phyloP scores from a whole-genome alignment of 2,329 filamentous ascomycete genomes.

The Ophiognomonia clavigignenti-juglandacearum region DNA sequence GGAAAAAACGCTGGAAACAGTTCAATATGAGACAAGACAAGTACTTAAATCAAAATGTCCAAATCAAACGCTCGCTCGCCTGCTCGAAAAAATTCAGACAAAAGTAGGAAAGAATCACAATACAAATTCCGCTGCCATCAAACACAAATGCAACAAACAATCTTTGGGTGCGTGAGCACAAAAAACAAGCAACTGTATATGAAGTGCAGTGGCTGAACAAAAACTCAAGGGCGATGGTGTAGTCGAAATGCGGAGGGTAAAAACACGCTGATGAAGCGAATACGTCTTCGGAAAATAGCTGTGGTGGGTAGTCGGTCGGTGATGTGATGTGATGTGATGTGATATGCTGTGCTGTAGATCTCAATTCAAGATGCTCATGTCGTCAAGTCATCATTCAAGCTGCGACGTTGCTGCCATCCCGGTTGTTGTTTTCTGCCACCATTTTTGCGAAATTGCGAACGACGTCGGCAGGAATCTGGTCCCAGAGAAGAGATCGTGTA shows the following conservation, averaged over 20 bases:
- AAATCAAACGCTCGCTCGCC: conserved; percentile 35
- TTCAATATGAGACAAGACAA: conserved; percentile 7
- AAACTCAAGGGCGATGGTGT: conserved; percentile 1
- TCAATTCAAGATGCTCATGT: conserved; percentile 17
- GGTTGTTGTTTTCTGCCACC: conserved; percentile 67
- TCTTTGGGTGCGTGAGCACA: conserved; percentile 17
- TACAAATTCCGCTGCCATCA: not conserved
- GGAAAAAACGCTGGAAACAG: conserved; percentile 19
- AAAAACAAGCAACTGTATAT: conserved; percentile 15
- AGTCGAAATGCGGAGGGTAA: conserved; percentile 7
- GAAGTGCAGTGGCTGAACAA: conserved; percentile 16
- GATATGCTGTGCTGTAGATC: conserved; percentile 12
- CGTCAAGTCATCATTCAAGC: conserved; percentile 29
- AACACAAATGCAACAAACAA: conserved; percentile 22
- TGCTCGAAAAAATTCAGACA: conserved; percentile 27
- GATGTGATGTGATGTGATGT: conserved; percentile 13
- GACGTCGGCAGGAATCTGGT: conserved; percentile 87
- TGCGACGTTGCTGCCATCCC: conserved; percentile 34
- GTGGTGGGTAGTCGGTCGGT: conserved; percentile 17
- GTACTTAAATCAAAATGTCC: conserved; percentile 11
- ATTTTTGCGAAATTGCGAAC: conserved; percentile 90
- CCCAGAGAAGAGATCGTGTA: conserved; percentile 87
- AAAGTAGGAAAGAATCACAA: conserved; percentile 9
- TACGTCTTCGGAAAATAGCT: conserved; percentile 14
- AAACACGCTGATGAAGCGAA: conserved; percentile 20